Evolutionary conservation across 208 protist species (phyloP).

Genomic region (Acanthamoeba culbertsoni): DNA sequence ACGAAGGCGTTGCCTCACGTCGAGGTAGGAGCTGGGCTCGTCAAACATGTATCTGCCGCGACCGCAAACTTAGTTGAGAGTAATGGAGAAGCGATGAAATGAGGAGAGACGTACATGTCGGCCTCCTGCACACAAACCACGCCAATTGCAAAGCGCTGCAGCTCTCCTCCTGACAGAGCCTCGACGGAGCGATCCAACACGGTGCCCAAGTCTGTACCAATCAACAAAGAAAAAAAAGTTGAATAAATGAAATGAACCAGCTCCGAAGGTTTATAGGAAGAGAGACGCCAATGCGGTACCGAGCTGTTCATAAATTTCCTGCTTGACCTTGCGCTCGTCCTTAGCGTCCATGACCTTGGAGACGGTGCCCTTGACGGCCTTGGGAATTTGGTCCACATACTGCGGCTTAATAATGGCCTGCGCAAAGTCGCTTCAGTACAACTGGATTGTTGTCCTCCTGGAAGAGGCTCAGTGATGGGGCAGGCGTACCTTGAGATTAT

Average conservation of each 20-base stretch:
- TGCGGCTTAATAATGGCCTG: slow-evolving; percentile 98
- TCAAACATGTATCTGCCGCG: slow-evolving; percentile 98
- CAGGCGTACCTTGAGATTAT: slow-evolving; percentile 95
- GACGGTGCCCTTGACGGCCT: slow-evolving; percentile 94
- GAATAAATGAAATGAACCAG: background rate
- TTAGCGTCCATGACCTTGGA: slow-evolving; percentile 90
- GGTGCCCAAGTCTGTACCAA: slow-evolving; percentile 90
- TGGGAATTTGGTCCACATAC: slow-evolving; percentile 99
- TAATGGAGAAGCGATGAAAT: background rate
- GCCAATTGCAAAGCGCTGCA: slow-evolving; percentile 99
- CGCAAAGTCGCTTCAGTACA: background rate
- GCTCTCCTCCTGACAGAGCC: slow-evolving; percentile 98
- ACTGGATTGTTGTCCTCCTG: background rate
- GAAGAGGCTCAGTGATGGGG: background rate
- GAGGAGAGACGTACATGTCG: slow-evolving; percentile 70
- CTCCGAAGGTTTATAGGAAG: background rate
- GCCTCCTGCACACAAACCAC: slow-evolving; percentile 86
- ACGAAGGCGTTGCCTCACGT: slow-evolving; percentile 98
- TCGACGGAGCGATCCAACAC: slow-evolving; percentile 93
- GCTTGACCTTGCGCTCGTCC: slow-evolving; percentile 85
- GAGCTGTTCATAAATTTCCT: slow-evolving; percentile 47
- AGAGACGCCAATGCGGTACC: background rate
- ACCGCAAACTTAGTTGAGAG: background rate
- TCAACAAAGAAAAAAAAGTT: background rate
- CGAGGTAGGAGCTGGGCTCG: slow-evolving; percentile 99